Conservation (phyloP, 768 basidiomycete species). For the Mrakia gelida region DNA sequence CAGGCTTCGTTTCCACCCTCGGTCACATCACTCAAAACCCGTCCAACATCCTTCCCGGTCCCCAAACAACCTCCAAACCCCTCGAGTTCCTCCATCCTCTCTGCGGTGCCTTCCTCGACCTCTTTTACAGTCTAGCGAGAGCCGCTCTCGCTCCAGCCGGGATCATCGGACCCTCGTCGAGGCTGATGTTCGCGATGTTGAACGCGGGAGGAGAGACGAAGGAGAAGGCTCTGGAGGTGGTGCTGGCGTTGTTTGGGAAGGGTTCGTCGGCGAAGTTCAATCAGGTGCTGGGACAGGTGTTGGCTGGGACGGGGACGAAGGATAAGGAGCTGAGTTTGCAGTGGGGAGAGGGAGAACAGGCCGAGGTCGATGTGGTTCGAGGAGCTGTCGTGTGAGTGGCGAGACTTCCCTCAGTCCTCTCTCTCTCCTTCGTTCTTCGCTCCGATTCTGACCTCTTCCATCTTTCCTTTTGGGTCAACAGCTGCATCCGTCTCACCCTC, state of each 20-base stretch:
- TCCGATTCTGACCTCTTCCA: not conserved
- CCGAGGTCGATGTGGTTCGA: slow-evolving; percentile 7
- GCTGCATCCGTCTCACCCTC: slow-evolving; percentile 21
- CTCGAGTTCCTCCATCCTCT: slow-evolving; percentile 10
- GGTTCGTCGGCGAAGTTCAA: slow-evolving; percentile 1
- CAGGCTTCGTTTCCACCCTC: not conserved
- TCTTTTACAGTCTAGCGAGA: not conserved
- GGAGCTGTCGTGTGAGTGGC: slow-evolving; percentile 21
- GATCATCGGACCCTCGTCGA: not conserved
- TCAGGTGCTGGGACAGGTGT: not conserved
- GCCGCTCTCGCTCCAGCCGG: not conserved
- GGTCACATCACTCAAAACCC: not conserved
- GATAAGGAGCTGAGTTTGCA: not conserved
- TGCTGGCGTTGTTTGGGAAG: slow-evolving; percentile 20
- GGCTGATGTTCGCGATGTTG: slow-evolving; percentile 24
- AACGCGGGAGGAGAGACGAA: slow-evolving; percentile 19
- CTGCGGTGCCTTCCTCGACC: slow-evolving; percentile 3
- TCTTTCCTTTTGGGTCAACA: not conserved
- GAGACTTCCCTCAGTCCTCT: not conserved
- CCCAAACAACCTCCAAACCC: not conserved
- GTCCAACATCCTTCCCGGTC: not conserved
- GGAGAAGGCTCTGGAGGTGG: slow-evolving; percentile 14
- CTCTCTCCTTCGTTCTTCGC: not conserved
- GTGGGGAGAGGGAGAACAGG: slow-evolving; percentile 20
- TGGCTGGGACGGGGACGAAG: slow-evolving; percentile 10